Conservation (phyloP, 441 rosid species). For the Syzygium syzygioides region DNA sequence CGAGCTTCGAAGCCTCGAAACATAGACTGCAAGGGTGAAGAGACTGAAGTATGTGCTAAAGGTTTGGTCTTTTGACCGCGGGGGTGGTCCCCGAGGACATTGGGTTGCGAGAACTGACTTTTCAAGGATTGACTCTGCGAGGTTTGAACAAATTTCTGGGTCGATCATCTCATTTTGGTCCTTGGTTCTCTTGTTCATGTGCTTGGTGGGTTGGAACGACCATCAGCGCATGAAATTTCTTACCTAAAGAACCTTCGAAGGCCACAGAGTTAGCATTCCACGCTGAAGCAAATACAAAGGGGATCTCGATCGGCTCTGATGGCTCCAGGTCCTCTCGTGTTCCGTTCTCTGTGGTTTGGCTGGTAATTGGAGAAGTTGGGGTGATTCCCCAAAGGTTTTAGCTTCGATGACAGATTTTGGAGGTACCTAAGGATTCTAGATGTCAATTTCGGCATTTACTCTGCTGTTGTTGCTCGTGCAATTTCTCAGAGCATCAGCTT, state of each 20-base stretch:
- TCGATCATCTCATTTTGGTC: background rate
- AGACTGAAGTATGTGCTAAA: background rate
- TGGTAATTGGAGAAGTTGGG: background rate
- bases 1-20: background rate
- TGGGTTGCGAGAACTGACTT: background rate
- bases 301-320: background rate
- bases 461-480: conserved; percentile 31
- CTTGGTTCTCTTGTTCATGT: background rate
- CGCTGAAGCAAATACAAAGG: background rate
- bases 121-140: background rate
- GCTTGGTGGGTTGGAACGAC: background rate
- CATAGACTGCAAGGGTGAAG: background rate
- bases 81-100: background rate
- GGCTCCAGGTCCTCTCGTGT: background rate
- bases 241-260: background rate
- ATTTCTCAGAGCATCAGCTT: conserved; percentile 29
- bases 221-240: background rate
- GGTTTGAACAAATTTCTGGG: background rate
- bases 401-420: background rate
- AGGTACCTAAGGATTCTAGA: background rate
- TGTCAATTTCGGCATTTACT: conserved; percentile 24
- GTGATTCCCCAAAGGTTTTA: background rate
- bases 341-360: background rate
- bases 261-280: background rate
- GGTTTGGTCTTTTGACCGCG: background rate